Evolutionary conservation across 371 early-diverging fungal genomes (phyloP), one percentile per base, ranked within the genome.

Genomic region (Apophysomyces elegans): DNA sequence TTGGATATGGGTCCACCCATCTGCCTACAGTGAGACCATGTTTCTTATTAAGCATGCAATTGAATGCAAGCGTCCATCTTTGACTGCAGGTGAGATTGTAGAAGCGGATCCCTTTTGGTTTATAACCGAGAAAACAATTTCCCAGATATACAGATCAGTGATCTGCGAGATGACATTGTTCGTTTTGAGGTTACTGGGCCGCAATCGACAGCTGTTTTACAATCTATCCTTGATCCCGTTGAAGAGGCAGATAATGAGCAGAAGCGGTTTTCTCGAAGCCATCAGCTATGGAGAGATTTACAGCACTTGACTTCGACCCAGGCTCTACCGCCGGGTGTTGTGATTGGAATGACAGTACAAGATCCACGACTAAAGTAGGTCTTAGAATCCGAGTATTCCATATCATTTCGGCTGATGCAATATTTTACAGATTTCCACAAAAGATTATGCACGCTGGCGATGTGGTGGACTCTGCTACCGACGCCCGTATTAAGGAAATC

Each of bases 151-250:
- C 46, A 65, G 11, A 37, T 79, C 41, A 72, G 61, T 16, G 67
- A 82, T 70, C 56, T 79, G n/a, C 74, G 83, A 41, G 70, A 80
- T 16, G 74, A 84, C 1, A 46, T 90, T 7, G 67, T 86, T 7
- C 77, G 85, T 57, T 93, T 93, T 73, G 91, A 93, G 58, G 78
- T 94, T 39, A 87, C 88, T 1, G 95, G 95, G n/a, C 93, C 93
- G 13, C 79, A 92, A 8, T 80, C 91, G 7, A 88, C 90, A 6
- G 89, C 93, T 14, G 68, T 92, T 5, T 71, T 94, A 56, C 84
- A 84, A 45, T 79, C 89, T 2, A 77, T 85, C 35, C 62, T 92
- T 14, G 73, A 83, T 18, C 75, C 80, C 13, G 62, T 71, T 1
- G 50, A 57, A 44, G 37, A 57, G 37, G 21, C 46, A 35, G 56